These are phyloP conservation scores for Eleusine coracana DNA, from an alignment of 176 grass and related monocot genomes.

Conservation along the genomic window DNA sequence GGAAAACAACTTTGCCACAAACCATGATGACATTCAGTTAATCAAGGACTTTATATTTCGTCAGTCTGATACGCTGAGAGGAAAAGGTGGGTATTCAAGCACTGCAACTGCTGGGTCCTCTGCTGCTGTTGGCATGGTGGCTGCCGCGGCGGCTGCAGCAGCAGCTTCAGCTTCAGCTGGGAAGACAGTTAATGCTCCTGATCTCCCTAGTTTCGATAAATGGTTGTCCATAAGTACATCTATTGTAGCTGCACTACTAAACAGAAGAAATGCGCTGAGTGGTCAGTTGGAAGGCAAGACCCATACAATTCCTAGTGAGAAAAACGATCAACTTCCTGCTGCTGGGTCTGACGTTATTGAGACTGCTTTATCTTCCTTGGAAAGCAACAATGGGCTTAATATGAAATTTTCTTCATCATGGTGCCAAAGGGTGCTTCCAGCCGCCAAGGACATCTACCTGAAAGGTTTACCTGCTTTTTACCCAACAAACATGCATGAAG, in stretches of 20 bases:
- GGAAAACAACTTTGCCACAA: conserved; percentile 57
- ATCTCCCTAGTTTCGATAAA: conserved; percentile 74
- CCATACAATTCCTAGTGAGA: conserved; percentile 37
- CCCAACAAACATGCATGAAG: conserved; percentile 68
- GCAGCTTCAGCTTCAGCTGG: conserved; percentile 73
- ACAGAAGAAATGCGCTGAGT: conserved; percentile 28
- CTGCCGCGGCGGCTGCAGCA: conserved; percentile 83
- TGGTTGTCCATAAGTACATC: conserved; percentile 72
- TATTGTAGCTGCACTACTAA: conserved; percentile 65
- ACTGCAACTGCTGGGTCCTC: conserved; percentile 66
- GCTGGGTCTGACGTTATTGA: conserved; percentile 50
- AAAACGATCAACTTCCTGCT: conserved; percentile 45
- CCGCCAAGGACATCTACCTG: conserved; percentile 76
- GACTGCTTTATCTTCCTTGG: conserved; percentile 70
- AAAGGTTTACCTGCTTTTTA: conserved; percentile 85
- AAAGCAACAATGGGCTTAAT: conserved; percentile 68
- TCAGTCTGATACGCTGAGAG: conserved; percentile 78
- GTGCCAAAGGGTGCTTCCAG: conserved; percentile 87
- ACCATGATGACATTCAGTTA: conserved; percentile 76
- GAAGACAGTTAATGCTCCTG: conserved; percentile 67
- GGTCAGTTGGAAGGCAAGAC: conserved; percentile 39
- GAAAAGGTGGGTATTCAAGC: conserved; percentile 64
- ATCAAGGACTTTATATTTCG: conserved; percentile 91
- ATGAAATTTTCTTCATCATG: conserved; percentile 90
- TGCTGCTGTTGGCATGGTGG: conserved; percentile 80